Base-by-base conservation (phyloP, 2,329 filamentous ascomycete genomes). In the Botrytis aclada region DNA sequence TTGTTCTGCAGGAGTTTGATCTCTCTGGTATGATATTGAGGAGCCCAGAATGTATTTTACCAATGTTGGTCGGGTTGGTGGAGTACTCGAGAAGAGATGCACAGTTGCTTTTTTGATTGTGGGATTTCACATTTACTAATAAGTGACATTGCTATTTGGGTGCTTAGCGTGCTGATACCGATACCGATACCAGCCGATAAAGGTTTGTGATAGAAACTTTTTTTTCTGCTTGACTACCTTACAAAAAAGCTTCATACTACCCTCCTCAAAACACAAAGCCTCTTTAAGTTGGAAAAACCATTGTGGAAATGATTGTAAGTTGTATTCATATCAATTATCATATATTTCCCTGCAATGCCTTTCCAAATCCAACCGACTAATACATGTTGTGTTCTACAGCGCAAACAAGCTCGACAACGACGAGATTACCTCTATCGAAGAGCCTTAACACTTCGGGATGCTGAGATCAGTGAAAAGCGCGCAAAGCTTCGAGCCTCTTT, bases 391-490 rank as follows among this genome's bases (percentile, higher is more conserved):
- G 43, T 37, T 43, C 51, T 61, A 12, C 77, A 88, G 84, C 88
- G 91, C 79, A 88, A 91, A 86, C 91, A 94, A 87, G 90, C 91
- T 75, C 89, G 93, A 77, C 90, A 95, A 82, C 87, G 93, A 78
- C 88, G 93, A 78, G 93, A 97, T 81, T 97, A 98, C 82, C 90
- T 99, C 79, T 97, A 98, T 83, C 90, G 95, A 74, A 91, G 93
- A 80, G 95, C 96, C 54, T 87, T 98, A 73, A 91, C 94, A 34
- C 88, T 98, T 61, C 91, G 92, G 77, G 94, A 98, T 84, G 95
- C 95, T 75, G 95, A 97, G 80, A 97, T 97, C 76, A 93, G 92
- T 73, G 93, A 97, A 82, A 97, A 97, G 82, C 88, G 95, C 79
- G 92, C 95, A 56, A 93, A 97, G 81, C 85, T 99, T 71, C 92